phyloP scores from a whole-genome alignment of 1,284 basidiomycete genomes.

The Trametes sp. region DNA sequence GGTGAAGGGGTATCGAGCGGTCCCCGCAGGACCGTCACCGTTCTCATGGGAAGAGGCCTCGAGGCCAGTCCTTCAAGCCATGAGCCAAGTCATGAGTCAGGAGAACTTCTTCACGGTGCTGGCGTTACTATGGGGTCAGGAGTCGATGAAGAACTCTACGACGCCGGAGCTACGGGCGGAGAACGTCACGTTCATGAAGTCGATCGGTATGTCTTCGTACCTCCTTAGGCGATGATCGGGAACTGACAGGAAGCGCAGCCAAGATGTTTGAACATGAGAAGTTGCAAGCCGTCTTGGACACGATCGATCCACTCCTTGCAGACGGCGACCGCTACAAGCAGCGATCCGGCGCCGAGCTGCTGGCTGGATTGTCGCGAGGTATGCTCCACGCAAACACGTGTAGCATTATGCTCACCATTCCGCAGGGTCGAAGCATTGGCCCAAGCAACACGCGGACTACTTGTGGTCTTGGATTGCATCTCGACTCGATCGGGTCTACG shows the following conservation, averaged over 20 bases:
- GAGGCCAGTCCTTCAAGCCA: constrained; percentile 62
- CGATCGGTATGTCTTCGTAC: constrained; percentile 56
- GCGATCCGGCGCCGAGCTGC: constrained; percentile 87
- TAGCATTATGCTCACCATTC: constrained; percentile 22
- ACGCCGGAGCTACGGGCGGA: constrained; percentile 68
- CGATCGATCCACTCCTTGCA: constrained; percentile 66
- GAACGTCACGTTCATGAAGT: constrained; percentile 74
- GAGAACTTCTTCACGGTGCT: constrained; percentile 70
- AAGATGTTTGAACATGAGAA: constrained; percentile 70
- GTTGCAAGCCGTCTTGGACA: constrained; percentile 60
- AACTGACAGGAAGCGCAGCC: constrained; percentile 47
- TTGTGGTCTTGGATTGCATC: constrained; percentile 86
- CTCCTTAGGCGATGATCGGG: constrained; percentile 17
- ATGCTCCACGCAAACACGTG: constrained; percentile 17
- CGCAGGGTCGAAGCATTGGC: constrained; percentile 94
- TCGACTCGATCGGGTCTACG: constrained; percentile 77
- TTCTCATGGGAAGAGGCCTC: constrained; percentile 76
- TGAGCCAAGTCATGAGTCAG: constrained; percentile 58
- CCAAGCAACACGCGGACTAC: constrained; percentile 58
- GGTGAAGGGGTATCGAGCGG: constrained; percentile 73
- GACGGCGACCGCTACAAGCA: constrained; percentile 91
- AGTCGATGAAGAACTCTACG: constrained; percentile 62
- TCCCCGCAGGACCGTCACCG: constrained; percentile 54
- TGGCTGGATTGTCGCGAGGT: constrained; percentile 81
- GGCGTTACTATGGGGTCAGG: constrained; percentile 73